phyloP scores from a whole-genome alignment of 2,329 filamentous ascomycete genomes.

The Calonectria pseudoreteaudii region DNA sequence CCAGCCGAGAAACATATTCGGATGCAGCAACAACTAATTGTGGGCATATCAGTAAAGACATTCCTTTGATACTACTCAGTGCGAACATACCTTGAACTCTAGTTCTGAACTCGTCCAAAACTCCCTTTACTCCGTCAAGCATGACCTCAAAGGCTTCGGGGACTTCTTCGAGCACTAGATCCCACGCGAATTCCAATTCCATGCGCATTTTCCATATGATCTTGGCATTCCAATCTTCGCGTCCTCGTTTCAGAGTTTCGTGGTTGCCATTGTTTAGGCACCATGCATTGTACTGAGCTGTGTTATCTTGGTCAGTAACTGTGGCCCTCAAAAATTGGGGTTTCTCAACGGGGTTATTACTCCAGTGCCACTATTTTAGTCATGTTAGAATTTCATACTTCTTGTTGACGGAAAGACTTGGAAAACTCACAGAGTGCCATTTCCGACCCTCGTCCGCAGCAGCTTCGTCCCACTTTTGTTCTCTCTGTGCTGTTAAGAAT shows the following conservation, averaged over 20 bases:
- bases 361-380: constrained; percentile 35
- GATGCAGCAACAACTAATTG: not conserved
- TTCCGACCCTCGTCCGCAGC: constrained; percentile 26
- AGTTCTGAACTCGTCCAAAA: not conserved
- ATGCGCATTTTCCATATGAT: constrained; percentile 48
- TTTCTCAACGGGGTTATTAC: constrained; percentile 17
- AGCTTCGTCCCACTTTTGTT: constrained; percentile 30
- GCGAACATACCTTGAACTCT: not conserved
- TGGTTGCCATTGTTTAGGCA: constrained; percentile 44
- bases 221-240: constrained; percentile 47
- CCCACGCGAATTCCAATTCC: constrained; percentile 44
- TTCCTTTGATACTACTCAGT: rapidly evolving
- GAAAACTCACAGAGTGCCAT: constrained; percentile 34
- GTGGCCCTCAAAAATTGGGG: rapidly evolving
- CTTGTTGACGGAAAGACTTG: not conserved
- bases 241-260: constrained; percentile 24
- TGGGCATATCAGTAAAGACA: not conserved
- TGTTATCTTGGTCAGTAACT: constrained; percentile 4
- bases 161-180: constrained; percentile 44
- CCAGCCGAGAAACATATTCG: not conserved
- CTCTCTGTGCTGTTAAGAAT: constrained; percentile 9
- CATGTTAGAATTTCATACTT: not conserved
- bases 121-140: not conserved
- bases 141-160: constrained; percentile 9
- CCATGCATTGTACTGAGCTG: constrained; percentile 47